Percentiles rank a stretch among this genome's conserved stretches.
phyloP scores from a whole-genome alignment of 805 yeast species.

The Wickerhamomyces queroliae region DNA sequence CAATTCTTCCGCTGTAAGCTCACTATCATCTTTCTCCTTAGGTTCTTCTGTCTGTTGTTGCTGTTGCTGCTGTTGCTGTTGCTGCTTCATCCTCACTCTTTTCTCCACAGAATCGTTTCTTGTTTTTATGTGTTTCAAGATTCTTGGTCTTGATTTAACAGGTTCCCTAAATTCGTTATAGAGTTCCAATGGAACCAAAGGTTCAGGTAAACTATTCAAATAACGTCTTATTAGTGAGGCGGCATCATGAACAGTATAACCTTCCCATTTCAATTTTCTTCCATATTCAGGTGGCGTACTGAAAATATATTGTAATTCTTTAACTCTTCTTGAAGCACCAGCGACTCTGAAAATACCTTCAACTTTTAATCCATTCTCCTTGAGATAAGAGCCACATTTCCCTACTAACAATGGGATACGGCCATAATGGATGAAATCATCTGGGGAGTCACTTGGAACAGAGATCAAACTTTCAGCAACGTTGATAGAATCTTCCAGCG shows the following conservation, averaged over 20 bases:
- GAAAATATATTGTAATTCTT: constrained; percentile 77
- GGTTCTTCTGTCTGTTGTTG: constrained; percentile 4
- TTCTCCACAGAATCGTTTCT: constrained; percentile 40
- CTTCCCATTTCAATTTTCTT: constrained; percentile 78
- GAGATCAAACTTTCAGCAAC: constrained; percentile 76
- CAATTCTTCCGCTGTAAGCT: constrained; percentile 18
- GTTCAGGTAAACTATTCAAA: constrained; percentile 86
- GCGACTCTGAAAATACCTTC: constrained; percentile 94
- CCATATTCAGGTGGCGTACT: constrained; percentile 90
- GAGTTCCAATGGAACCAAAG: constrained; percentile 71
- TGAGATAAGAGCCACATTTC: constrained; percentile 83
- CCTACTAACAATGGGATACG: constrained; percentile 92
- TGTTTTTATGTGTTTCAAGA: constrained; percentile 59
- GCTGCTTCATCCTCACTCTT: constrained; percentile 26
- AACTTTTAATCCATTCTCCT: constrained; percentile 67
- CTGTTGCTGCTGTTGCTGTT: constrained; percentile 8
- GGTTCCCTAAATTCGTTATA: constrained; percentile 81
- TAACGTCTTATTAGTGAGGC: constrained; percentile 85
- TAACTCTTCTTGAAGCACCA: constrained; percentile 84
- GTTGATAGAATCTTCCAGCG: constrained; percentile 61
- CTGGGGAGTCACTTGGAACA: constrained; percentile 48
- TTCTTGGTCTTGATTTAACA: constrained; percentile 53
- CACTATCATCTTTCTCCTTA: constrained; percentile 9
- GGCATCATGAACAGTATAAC: constrained; percentile 94
- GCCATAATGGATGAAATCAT: constrained; percentile 74